phyloP scores from a whole-genome alignment of 225 moss, liverwort and hornwort species.

The Pleurozium schreberi region DNA sequence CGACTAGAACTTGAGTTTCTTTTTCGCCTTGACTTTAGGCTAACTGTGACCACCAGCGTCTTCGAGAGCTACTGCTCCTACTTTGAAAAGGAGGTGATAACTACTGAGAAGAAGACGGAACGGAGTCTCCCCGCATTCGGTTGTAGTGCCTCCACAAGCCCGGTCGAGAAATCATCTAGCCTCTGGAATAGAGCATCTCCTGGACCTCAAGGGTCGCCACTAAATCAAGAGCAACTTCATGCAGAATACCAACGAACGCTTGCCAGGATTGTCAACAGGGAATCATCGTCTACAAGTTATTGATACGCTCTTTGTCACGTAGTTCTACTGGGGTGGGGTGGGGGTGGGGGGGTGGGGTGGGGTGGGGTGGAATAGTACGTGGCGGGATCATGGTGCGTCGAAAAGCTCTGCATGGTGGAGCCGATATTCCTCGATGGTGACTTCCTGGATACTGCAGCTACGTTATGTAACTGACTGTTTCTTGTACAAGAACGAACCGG shows the following conservation, averaged over 20 bases:
- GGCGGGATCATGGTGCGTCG: neutral
- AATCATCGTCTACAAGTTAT: constrained; percentile 1
- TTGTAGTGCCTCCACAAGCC: constrained; percentile 21
- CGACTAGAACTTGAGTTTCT: constrained; percentile 80
- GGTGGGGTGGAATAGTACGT: neutral
- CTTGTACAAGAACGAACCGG: neutral
- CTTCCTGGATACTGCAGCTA: neutral
- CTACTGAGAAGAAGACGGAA: constrained; percentile 45
- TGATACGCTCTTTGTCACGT: neutral
- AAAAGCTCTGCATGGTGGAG: neutral
- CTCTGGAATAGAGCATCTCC: constrained; percentile 12
- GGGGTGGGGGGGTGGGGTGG: no score
- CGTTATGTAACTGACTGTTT: neutral
- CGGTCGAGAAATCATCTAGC: constrained; percentile 6
- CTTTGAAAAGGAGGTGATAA: constrained; percentile 72
- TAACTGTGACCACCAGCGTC: constrained; percentile 56
- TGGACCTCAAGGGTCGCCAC: neutral
- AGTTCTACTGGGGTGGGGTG: neutral
- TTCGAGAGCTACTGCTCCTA: constrained; percentile 90
- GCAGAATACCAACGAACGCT: constrained; percentile 27
- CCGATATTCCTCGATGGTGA: neutral
- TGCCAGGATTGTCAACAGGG: constrained; percentile 11
- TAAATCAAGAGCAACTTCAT: constrained; percentile 8
- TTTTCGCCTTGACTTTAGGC: constrained; percentile 73
- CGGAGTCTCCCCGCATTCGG: constrained; percentile 49